Evolutionary conservation across 148 eudicot species (phyloP).

Genomic region (Chenopodium album): DNA sequence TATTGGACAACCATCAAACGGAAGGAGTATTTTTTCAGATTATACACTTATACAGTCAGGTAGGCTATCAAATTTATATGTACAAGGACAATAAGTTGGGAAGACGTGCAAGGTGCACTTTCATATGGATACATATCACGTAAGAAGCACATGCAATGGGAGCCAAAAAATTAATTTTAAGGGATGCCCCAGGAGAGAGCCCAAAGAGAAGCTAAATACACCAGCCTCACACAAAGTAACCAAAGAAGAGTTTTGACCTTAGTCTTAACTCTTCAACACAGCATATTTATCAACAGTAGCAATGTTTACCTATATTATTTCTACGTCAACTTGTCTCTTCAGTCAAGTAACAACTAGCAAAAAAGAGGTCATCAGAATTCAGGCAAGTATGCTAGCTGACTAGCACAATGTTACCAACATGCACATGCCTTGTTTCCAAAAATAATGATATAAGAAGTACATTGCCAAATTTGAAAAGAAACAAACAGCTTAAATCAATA

Average conservation of each 20-base stretch:
- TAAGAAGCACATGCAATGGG: not conserved
- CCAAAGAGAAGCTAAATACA: not conserved
- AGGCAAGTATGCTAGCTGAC: not conserved
- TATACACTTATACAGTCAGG: not conserved
- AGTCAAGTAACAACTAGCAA: not conserved
- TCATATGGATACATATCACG: not conserved
- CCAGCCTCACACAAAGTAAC: not conserved
- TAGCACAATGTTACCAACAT: not conserved
- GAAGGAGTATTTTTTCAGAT: not conserved
- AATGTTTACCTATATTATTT: too few species aligned
- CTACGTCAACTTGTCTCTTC: not conserved
- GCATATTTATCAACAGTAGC: not conserved
- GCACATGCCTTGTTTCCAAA: not conserved
- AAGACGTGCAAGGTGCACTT: not conserved
- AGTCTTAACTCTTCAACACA: not conserved
- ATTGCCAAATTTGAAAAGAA: not conserved
- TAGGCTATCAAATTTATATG: not conserved
- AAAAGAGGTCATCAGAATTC: slow-evolving; percentile 1
- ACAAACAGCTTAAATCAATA: not conserved
- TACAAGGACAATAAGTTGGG: not conserved
- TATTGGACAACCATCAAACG: not conserved
- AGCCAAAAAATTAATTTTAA: not conserved
- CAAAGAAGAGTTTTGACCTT: not conserved
- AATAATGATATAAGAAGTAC: not conserved
- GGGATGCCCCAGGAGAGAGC: not conserved